Evolutionary conservation across 176 grass and related monocot genomes (phyloP), one percentile per base, ranked within the genome.

Genomic region (Triticum dicoccoides): DNA sequence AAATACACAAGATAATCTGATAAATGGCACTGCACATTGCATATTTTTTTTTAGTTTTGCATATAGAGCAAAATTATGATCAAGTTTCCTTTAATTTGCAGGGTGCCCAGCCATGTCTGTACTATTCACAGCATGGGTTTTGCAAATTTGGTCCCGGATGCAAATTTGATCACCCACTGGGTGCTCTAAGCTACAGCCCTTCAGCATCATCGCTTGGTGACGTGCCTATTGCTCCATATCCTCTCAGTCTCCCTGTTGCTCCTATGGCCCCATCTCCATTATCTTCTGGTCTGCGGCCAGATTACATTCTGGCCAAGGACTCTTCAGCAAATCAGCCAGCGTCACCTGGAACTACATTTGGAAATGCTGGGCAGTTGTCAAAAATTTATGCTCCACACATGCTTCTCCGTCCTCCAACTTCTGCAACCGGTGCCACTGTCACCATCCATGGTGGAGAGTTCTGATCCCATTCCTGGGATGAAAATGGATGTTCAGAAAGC

Each of bases 131-230:
- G 44, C 80, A 92, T 80, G 93, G 93, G 32, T 83, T 83, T 39
- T 95, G 93, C 91, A 92, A 92, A 83, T 95, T 87, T 83, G 93
- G 93, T 37, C 86, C 91, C 1, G 78, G 88, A 59, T 95, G 93
- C 93, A 95, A 92, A 81, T 95, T 92, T 61, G 93, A 95, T 89
- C 93, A 95, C 66, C 88, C 93, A 4, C 90, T 92, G 75, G 88
- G 90, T 71, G 78, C 82, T 78, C 54, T 87, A 47, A 90, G 52
- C 90, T 95, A 85, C 61, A 91, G 80, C 59, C 77, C 86, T 71
- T 91, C 91, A 77, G 88, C 56, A 3, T 89, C 93, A 33, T 92
- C 88, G 5, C 84, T 95, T 80, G 47, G 81, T 77, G 93, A 95
- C 61, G 21, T 95, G 77, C 89, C 89, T 58, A 61, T 89, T 35